phyloP scores from a whole-genome alignment of 2,329 filamentous ascomycete species.

The Ophiocordyceps robertsii region DNA sequence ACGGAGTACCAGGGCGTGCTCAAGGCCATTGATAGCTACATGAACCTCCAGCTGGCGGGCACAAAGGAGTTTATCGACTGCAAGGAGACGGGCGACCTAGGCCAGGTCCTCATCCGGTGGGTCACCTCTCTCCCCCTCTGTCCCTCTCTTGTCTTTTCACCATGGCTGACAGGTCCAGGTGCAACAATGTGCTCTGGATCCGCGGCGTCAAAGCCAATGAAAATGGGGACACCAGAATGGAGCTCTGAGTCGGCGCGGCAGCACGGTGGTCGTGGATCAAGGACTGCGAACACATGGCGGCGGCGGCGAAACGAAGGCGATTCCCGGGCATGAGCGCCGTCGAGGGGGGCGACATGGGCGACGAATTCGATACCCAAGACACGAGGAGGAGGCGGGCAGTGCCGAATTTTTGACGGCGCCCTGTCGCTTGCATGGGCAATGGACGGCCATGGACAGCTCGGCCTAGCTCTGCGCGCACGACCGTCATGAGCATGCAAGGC shows the following conservation, averaged over 20 bases:
- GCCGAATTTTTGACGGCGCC: too few relatives aligned
- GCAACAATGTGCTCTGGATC: constrained; percentile 98
- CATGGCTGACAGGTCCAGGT: constrained; percentile 32
- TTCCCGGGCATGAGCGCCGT: too few relatives aligned
- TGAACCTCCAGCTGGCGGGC: constrained; percentile 90
- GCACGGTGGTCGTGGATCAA: not conserved
- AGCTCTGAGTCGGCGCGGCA: constrained; percentile 24
- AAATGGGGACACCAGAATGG: constrained; percentile 44
- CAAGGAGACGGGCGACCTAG: constrained; percentile 71
- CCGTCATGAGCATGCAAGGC: too few relatives aligned
- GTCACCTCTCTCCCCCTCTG: constrained; percentile 6
- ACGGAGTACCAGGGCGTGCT: constrained; percentile 93
- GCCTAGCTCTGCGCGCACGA: too few relatives aligned
- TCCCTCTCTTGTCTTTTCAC: too few relatives aligned
- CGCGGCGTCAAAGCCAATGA: constrained; percentile 40
- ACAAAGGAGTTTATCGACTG: constrained; percentile 88
- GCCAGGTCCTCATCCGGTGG: constrained; percentile 84
- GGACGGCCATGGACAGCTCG: too few relatives aligned
- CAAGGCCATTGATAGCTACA: constrained; percentile 92
- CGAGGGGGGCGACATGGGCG: too few relatives aligned
- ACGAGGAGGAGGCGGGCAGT: too few relatives aligned
- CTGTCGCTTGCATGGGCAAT: too few relatives aligned
- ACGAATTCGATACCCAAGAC: too few relatives aligned
- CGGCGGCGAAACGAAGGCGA: too few relatives aligned
- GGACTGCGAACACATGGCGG: too few relatives aligned